A percentile compares a stretch with the other conserved stretches of the same genome.
These are phyloP conservation scores for Cymbopogon flexuosus DNA, from an alignment of 202 grass and related monocot genomes.

Conservation along the genomic window DNA sequence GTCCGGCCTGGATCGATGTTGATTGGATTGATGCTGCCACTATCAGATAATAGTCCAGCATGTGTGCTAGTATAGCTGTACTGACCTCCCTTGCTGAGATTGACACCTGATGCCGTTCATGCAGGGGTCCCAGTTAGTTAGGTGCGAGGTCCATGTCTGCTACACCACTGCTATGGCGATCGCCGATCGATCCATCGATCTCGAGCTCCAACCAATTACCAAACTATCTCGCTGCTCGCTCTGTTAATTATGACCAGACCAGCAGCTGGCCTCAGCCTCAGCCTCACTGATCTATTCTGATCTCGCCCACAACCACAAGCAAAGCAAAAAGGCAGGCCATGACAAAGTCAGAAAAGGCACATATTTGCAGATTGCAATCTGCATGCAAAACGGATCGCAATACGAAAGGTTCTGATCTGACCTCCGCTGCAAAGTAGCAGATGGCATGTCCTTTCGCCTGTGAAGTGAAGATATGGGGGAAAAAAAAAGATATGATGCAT, in stretches of 20 bases:
- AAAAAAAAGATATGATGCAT: background rate
- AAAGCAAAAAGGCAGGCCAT: background rate
- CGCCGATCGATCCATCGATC: background rate
- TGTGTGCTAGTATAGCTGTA: no score
- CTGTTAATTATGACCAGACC: background rate
- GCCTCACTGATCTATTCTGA: background rate
- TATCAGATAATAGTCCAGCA: background rate
- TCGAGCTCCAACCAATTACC: conserved; percentile 22
- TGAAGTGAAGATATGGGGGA: background rate
- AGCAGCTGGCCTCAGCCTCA: background rate
- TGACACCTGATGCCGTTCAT: background rate
- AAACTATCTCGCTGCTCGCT: background rate
- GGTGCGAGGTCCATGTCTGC: conserved; percentile 30
- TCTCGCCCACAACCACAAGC: background rate
- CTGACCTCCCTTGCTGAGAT: no score
- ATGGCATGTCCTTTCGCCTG: background rate
- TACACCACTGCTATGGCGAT: background rate
- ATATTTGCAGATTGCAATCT: background rate
- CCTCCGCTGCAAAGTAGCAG: no score
- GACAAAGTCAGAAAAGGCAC: background rate
- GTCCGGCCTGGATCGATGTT: background rate
- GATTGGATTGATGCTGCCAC: background rate
- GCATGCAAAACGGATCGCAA: background rate
- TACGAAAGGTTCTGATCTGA: no score
- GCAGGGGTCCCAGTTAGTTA: conserved; percentile 10